Conservation (phyloP, 2,329 filamentous ascomycete species). For the Diaporthe sp. region DNA sequence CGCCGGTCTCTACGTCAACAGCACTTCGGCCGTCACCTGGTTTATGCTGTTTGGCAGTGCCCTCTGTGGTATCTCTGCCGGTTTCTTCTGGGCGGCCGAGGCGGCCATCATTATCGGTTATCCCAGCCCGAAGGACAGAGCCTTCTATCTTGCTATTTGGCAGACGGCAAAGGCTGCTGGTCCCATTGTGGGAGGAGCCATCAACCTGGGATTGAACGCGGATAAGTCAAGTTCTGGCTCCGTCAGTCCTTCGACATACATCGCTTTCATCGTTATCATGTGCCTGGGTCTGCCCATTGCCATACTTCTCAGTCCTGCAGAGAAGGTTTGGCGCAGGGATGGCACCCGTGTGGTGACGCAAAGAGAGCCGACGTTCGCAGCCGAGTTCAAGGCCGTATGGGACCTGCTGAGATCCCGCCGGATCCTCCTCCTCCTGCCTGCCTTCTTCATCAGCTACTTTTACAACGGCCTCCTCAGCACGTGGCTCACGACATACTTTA, state of each 20-base stretch:
- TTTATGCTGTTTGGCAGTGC: slow-evolving; percentile 63
- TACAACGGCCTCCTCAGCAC: slow-evolving; percentile 49
- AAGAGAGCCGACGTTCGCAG: slow-evolving; percentile 46
- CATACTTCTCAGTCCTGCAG: slow-evolving; percentile 48
- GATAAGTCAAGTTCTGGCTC: slow-evolving; percentile 38
- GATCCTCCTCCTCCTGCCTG: slow-evolving; percentile 50
- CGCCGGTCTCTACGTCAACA: slow-evolving; percentile 63
- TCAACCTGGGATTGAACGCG: slow-evolving; percentile 43
- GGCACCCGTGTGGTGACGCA: slow-evolving; percentile 47
- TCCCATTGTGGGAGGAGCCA: slow-evolving; percentile 42
- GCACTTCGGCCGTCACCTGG: slow-evolving; percentile 65
- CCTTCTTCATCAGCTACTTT: slow-evolving; percentile 53
- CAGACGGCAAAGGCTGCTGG: slow-evolving; percentile 44
- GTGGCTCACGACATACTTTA: slow-evolving; percentile 51
- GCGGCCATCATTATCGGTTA: slow-evolving; percentile 64
- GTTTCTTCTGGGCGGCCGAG: slow-evolving; percentile 65
- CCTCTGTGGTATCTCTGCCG: slow-evolving; percentile 62
- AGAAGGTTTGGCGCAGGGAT: slow-evolving; percentile 50
- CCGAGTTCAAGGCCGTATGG: slow-evolving; percentile 49
- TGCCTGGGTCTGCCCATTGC: slow-evolving; percentile 50
- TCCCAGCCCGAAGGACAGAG: slow-evolving; percentile 61
- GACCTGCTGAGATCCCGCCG: slow-evolving; percentile 45
- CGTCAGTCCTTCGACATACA: slow-evolving; percentile 39
- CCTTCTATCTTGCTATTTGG: slow-evolving; percentile 60
- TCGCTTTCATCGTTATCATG: slow-evolving; percentile 52